Evolutionary conservation across 2,329 filamentous ascomycete genomes (phyloP).

Genomic region (Diaporthe helianthi): DNA sequence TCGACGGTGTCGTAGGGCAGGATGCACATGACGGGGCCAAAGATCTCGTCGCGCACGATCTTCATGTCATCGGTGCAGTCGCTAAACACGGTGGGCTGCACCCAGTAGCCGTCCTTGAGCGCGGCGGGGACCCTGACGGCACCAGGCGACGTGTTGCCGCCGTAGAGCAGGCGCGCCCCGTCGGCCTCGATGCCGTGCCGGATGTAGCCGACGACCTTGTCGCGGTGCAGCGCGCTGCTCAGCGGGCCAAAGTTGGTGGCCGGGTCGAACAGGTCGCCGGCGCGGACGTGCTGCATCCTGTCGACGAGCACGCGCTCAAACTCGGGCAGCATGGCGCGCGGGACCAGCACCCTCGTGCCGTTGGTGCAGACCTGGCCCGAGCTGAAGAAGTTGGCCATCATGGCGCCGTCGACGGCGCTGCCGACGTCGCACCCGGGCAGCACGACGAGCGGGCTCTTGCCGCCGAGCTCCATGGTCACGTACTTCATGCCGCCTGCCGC

Average conservation of each 20-base stretch:
- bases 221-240: slow-evolving; percentile 74
- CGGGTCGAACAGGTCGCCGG: slow-evolving; percentile 75
- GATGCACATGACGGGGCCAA: slow-evolving; percentile 86
- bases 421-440: slow-evolving; percentile 81
- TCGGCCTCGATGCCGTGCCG: slow-evolving; percentile 76
- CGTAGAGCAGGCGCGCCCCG: slow-evolving; percentile 75
- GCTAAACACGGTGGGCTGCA: slow-evolving; percentile 83
- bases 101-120: slow-evolving; percentile 76
- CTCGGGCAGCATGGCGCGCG: slow-evolving; percentile 64
- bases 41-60: slow-evolving; percentile 84
- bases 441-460: slow-evolving; percentile 82
- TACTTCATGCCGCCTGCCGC: slow-evolving; percentile 86
- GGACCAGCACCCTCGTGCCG: slow-evolving; percentile 87
- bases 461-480: slow-evolving; percentile 90
- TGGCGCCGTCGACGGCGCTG: slow-evolving; percentile 84
- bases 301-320: slow-evolving; percentile 75
- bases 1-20: slow-evolving; percentile 75
- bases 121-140: slow-evolving; percentile 53
- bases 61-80: slow-evolving; percentile 84
- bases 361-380: slow-evolving; percentile 94
- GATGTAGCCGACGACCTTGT: slow-evolving; percentile 83
- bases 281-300: slow-evolving; percentile 73
- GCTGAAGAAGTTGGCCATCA: slow-evolving; percentile 95
- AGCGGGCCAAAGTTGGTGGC: slow-evolving; percentile 85
- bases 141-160: slow-evolving; percentile 67